A percentile compares a stretch with the other conserved stretches of the same genome.
Conservation (phyloP, 768 basidiomycete species). For the Hypsizygus marmoreus region DNA sequence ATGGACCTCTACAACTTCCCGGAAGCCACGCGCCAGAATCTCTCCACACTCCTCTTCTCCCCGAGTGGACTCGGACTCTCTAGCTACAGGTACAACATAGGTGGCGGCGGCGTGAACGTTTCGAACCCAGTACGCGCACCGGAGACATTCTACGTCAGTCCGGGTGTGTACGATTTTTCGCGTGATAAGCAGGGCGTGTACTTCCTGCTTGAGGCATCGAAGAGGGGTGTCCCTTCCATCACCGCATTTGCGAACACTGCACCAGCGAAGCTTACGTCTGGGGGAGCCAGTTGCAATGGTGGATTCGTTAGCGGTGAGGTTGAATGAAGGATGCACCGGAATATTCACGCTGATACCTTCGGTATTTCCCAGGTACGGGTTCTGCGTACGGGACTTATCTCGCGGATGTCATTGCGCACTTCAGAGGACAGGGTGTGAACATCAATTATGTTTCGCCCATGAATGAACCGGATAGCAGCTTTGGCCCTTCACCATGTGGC, state of each 20-base stretch:
- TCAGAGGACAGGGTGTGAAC: conserved; percentile 35
- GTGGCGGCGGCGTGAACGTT: conserved; percentile 44
- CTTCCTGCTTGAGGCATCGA: conserved; percentile 41
- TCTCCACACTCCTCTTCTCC: conserved; percentile 42
- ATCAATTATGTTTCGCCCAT: conserved; percentile 45
- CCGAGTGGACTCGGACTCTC: conserved; percentile 39
- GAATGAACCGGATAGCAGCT: conserved; percentile 43
- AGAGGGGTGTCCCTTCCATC: conserved; percentile 34
- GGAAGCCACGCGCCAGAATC: conserved; percentile 38
- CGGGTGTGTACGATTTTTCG: conserved; percentile 41
- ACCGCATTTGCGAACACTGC: conserved; percentile 48
- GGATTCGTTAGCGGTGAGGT: conserved; percentile 32
- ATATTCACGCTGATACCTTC: no score
- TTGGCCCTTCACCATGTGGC: conserved; percentile 40
- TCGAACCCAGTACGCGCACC: conserved; percentile 38
- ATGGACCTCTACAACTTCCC: conserved; percentile 43
- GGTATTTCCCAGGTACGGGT: conserved; percentile 35
- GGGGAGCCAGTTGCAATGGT: conserved; percentile 36
- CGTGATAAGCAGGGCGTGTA: conserved; percentile 41
- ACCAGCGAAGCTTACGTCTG: conserved; percentile 35
- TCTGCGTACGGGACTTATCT: conserved; percentile 42
- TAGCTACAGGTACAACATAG: conserved; percentile 45
- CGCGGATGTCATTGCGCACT: conserved; percentile 43
- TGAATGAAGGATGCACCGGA: neutral
- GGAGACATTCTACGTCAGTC: conserved; percentile 37